Conservation (phyloP, 176 grass and related monocot species). For the Poa pratensis region DNA sequence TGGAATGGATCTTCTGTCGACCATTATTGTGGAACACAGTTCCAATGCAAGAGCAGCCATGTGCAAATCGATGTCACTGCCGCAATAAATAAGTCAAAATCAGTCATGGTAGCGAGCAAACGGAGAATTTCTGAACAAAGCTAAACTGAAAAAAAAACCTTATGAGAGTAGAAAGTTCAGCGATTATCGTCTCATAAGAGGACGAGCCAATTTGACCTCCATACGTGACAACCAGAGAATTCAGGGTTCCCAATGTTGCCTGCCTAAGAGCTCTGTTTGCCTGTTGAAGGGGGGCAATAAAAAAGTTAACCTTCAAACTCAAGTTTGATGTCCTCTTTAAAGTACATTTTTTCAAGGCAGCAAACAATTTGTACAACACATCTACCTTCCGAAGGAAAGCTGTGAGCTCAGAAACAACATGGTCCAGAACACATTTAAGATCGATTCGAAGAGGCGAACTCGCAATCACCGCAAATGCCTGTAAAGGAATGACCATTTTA, state of each 20-base stretch:
- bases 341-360: not conserved
- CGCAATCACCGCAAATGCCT: conserved; percentile 30
- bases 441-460: conserved; percentile 26
- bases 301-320: not conserved
- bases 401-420: conserved; percentile 29
- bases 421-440: conserved; percentile 23
- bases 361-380: not conserved
- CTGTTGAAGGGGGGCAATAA: not conserved
- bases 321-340: not conserved
- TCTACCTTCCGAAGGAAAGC: conserved; percentile 32
- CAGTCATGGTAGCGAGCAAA: not conserved
- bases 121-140: not conserved
- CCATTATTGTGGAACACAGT: conserved; percentile 22
- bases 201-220: conserved; percentile 28
- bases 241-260: conserved; percentile 31
- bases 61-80: conserved; percentile 30
- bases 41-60: conserved; percentile 34
- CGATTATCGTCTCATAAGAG: conserved; percentile 19
- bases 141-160: not conserved
- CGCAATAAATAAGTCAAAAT: not conserved
- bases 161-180: conserved; percentile 31
- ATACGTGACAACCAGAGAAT: conserved; percentile 30
- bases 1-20: conserved; percentile 16
- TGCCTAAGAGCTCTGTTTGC: conserved; percentile 23
- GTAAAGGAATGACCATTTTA: not conserved